A percentile compares a stretch with the other conserved stretches of the same genome.
phyloP scores from a whole-genome alignment of 2,329 filamentous ascomycete species.

The Fusarium coicis region DNA sequence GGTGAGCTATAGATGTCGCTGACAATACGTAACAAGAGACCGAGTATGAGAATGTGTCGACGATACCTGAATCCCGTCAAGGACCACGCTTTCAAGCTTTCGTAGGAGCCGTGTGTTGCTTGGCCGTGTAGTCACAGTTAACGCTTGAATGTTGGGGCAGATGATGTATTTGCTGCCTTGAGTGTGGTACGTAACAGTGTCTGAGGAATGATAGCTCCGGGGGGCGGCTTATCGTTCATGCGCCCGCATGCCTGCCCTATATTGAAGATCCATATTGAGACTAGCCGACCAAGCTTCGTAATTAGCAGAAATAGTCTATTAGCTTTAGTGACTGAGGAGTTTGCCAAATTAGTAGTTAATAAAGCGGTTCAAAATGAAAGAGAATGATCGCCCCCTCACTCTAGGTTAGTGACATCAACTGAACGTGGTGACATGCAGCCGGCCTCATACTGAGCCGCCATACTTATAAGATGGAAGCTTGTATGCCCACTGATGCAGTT shows the following conservation, averaged over 20 bases:
- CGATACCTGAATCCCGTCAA: constrained; percentile 6
- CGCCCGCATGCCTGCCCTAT: constrained; percentile 23
- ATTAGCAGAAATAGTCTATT: constrained; percentile 1
- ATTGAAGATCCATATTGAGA: not conserved
- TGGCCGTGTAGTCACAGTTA: constrained; percentile 11
- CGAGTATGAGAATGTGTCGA: constrained; percentile 10
- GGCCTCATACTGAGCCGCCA: not conserved
- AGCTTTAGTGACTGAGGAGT: not conserved
- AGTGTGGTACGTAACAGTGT: constrained; percentile 25
- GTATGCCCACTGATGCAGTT: not conserved
- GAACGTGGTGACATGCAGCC: not conserved
- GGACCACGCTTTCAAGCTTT: constrained; percentile 25
- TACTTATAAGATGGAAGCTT: not conserved
- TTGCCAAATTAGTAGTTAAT: not conserved
- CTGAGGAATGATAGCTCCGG: constrained; percentile 30
- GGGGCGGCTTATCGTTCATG: constrained; percentile 45
- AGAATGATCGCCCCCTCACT: not conserved
- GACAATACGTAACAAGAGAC: constrained; percentile 4
- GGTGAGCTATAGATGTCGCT: constrained; percentile 1
- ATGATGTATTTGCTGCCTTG: constrained; percentile 37
- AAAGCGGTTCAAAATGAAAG: not conserved
- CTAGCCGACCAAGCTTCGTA: constrained; percentile 7
- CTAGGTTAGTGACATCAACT: not conserved
- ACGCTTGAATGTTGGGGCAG: constrained; percentile 21
- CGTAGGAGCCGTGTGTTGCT: constrained; percentile 1